Percentiles rank a stretch among this genome's conserved stretches.
These are phyloP conservation scores for Monosporascus sp. DNA, from an alignment of 2,329 filamentous ascomycete species.

Conservation along the genomic window DNA sequence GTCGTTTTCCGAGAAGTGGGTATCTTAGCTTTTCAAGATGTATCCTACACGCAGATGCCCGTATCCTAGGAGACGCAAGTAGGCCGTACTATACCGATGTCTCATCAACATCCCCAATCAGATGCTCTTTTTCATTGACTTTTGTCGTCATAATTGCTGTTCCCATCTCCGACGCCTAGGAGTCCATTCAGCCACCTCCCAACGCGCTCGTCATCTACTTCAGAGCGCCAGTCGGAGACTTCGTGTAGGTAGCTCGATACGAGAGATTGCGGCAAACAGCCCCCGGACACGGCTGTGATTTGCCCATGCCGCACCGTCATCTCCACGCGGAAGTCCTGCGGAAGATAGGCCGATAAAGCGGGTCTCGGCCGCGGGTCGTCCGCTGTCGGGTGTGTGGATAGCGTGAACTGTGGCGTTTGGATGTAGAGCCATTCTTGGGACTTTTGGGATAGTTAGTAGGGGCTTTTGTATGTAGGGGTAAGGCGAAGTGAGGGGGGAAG, in stretches of 20 bases:
- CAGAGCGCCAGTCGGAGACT: slow-evolving; percentile 21
- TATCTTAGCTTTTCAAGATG: no score
- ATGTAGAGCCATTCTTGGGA: slow-evolving; percentile 72
- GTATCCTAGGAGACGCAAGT: no score
- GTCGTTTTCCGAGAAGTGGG: no score
- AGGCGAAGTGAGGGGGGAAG: slow-evolving; percentile 23
- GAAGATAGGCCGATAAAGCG: slow-evolving; percentile 41
- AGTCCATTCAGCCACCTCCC: slow-evolving; percentile 25
- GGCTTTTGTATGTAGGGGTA: background rate
- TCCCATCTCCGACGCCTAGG: slow-evolving; percentile 10
- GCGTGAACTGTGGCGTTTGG: slow-evolving; percentile 80
- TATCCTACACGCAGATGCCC: no score
- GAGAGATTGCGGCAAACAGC: slow-evolving; percentile 5
- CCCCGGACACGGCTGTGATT: slow-evolving; percentile 20
- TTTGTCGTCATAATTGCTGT: no score
- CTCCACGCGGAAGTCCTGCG: slow-evolving; percentile 30
- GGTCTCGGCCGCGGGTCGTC: slow-evolving; percentile 54
- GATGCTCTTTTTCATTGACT: no score
- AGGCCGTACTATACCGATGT: no score
- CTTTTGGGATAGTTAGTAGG: slow-evolving; percentile 25
- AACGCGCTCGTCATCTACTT: slow-evolving; percentile 7
- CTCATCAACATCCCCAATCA: no score
- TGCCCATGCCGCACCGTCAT: slow-evolving; percentile 36
- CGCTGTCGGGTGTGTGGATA: slow-evolving; percentile 56
- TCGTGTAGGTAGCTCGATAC: slow-evolving; percentile 16